Conservation (phyloP, 768 basidiomycete species). For the Omphalotus guepiniiformis region DNA sequence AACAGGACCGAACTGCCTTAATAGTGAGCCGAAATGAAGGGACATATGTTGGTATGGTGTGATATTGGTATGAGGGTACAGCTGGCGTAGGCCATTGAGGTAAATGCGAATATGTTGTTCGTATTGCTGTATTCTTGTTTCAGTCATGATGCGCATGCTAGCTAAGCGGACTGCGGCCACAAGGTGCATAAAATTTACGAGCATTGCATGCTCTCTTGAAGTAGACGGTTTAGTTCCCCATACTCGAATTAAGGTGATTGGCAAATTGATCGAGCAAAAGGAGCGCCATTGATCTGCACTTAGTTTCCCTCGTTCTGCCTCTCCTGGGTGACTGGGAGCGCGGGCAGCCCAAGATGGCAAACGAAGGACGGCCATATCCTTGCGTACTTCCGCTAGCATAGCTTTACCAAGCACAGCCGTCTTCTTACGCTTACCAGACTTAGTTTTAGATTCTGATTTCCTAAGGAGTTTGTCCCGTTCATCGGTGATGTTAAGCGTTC, state of each 20-base stretch:
- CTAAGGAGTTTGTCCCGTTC: background rate
- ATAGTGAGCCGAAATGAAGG: slow-evolving; percentile 29
- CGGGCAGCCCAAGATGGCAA: slow-evolving; percentile 23
- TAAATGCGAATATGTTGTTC: slow-evolving; percentile 27
- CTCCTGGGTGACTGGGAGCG: slow-evolving; percentile 18
- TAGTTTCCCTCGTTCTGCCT: slow-evolving; percentile 9
- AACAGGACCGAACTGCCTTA: slow-evolving; percentile 30
- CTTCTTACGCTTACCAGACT: slow-evolving; percentile 2
- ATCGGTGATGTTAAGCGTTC: background rate
- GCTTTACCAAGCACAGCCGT: slow-evolving; percentile 8
- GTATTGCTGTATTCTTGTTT: slow-evolving; percentile 19
- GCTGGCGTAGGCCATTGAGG: slow-evolving; percentile 20
- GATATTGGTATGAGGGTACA: slow-evolving; percentile 27
- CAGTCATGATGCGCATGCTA: slow-evolving; percentile 18
- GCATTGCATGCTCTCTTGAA: slow-evolving; percentile 14
- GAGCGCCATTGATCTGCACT: slow-evolving; percentile 28
- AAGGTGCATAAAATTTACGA: slow-evolving; percentile 31
- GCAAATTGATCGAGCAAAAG: slow-evolving; percentile 28
- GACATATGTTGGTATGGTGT: slow-evolving; percentile 36
- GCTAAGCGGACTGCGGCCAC: slow-evolving; percentile 29
- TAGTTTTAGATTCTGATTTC: slow-evolving; percentile 1
- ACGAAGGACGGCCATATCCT: slow-evolving; percentile 16
- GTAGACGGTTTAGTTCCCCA: slow-evolving; percentile 24
- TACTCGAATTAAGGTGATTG: slow-evolving; percentile 30
- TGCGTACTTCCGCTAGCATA: slow-evolving; percentile 17